Conservation (phyloP, 495 filamentous ascomycete species). For the Pseudevernia furfuracea region DNA sequence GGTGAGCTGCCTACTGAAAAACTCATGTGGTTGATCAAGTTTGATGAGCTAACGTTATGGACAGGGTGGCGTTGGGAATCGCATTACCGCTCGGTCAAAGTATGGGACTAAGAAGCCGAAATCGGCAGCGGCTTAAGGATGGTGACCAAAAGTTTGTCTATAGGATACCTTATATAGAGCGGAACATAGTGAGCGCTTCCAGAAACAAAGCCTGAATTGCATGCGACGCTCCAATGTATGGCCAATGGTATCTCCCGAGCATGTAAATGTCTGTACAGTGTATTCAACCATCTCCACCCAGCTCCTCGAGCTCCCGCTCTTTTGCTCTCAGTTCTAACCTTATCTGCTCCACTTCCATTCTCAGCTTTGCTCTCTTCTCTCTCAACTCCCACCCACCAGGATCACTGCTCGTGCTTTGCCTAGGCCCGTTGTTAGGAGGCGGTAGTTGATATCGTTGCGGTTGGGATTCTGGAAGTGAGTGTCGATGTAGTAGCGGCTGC, state of each 20-base stretch:
- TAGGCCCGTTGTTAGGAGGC: slow-evolving; percentile 28
- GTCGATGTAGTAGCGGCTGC: slow-evolving; percentile 30
- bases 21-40: slow-evolving; percentile 18
- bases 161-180: not conserved
- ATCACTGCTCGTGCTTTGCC: slow-evolving; percentile 43
- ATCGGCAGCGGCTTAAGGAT: slow-evolving; percentile 22
- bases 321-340: slow-evolving; percentile 65
- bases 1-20: slow-evolving; percentile 49
- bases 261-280: not conserved
- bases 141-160: not conserved
- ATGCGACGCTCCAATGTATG: slow-evolving; percentile 8
- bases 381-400: slow-evolving; percentile 35
- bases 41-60: slow-evolving; percentile 23
- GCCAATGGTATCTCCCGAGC: slow-evolving; percentile 7
- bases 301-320: slow-evolving; percentile 68
- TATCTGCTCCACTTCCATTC: slow-evolving; percentile 70
- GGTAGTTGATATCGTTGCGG: slow-evolving; percentile 27
- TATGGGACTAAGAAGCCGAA: slow-evolving; percentile 99
- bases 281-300: slow-evolving; percentile 32
- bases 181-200: not conserved
- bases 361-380: slow-evolving; percentile 57
- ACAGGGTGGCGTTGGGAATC: slow-evolving; percentile 83
- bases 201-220: not conserved
- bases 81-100: slow-evolving; percentile 80
- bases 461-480: slow-evolving; percentile 29